Evolutionary conservation across 441 rosid species (phyloP).

Genomic region (Gossypium gossypioides): DNA sequence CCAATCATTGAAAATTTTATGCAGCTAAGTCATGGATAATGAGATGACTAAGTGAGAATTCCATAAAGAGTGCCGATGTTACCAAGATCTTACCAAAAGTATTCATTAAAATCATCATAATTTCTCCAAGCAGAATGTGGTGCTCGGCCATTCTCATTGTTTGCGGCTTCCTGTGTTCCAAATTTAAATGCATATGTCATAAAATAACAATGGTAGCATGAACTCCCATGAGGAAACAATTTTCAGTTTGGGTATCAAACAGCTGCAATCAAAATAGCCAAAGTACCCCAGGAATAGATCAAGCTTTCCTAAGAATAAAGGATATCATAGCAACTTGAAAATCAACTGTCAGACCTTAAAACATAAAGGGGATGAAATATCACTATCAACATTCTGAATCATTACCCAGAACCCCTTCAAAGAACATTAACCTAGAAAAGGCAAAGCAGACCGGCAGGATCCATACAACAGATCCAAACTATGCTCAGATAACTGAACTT

Average conservation of each 20-base stretch:
- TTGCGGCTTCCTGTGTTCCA: conserved; percentile 68
- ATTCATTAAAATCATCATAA: conserved; percentile 93
- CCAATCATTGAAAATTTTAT: not conserved
- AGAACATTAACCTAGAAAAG: not conserved
- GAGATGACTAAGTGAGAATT: not conserved
- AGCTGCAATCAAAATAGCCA: not conserved
- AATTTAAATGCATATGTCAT: not conserved
- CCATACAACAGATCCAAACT: not conserved
- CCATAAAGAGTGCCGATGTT: not conserved
- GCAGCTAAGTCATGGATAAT: not conserved
- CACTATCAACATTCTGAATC: not conserved
- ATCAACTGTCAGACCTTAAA: not conserved
- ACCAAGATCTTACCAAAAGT: conserved; percentile 56
- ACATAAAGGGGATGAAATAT: not conserved
- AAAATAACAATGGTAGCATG: not conserved
- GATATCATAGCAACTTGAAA: not conserved
- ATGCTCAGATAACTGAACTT: not conserved
- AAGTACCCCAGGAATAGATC: not conserved
- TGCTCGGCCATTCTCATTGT: conserved; percentile 84
- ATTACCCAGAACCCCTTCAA: not conserved
- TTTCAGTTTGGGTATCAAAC: not conserved
- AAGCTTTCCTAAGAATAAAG: not conserved
- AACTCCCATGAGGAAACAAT: not conserved
- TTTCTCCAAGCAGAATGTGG: conserved; percentile 97
- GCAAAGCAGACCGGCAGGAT: not conserved